Evolutionary conservation across 2,329 filamentous ascomycete species (phyloP).

Genomic region (Exserohilum rostratum): DNA sequence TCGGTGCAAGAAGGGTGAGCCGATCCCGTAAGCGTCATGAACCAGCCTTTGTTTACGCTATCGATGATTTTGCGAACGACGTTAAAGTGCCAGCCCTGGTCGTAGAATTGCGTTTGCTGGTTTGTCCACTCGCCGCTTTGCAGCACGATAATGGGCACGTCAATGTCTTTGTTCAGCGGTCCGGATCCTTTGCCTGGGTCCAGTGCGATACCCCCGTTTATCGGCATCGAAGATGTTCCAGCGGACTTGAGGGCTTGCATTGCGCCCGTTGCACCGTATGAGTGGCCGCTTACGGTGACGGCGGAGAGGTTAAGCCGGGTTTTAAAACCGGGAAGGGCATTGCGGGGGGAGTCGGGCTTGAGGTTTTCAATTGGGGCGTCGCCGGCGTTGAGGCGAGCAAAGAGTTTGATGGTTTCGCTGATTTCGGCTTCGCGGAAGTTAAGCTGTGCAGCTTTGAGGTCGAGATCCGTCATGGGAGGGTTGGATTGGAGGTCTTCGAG

Average conservation of each 20-base stretch:
- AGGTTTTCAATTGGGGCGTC: constrained; percentile 42
- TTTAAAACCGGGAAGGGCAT: constrained; percentile 55
- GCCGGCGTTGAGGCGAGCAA: constrained; percentile 50
- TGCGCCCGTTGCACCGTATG: constrained; percentile 69
- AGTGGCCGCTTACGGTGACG: constrained; percentile 67
- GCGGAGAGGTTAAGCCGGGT: constrained; percentile 61
- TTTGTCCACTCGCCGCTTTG: constrained; percentile 71
- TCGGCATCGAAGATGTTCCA: constrained; percentile 52
- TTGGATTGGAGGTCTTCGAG: constrained; percentile 41
- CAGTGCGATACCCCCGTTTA: constrained; percentile 65
- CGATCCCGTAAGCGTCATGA: constrained; percentile 51
- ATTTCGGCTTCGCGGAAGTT: constrained; percentile 55
- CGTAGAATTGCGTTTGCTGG: constrained; percentile 63
- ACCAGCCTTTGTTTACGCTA: constrained; percentile 56
- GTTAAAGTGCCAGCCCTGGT: constrained; percentile 66
- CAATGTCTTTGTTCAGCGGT: constrained; percentile 64
- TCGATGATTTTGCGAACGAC: constrained; percentile 64
- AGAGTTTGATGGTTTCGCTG: constrained; percentile 52
- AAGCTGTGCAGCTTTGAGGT: constrained; percentile 52
- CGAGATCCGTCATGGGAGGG: constrained; percentile 40
- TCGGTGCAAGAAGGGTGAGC: constrained; percentile 70
- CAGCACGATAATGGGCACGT: constrained; percentile 65
- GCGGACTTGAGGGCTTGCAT: constrained; percentile 64
- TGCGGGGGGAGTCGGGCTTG: constrained; percentile 59
- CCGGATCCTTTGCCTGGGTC: constrained; percentile 71